Conservation (phyloP, 2,329 filamentous ascomycete genomes). For the Epichloe sp. region DNA sequence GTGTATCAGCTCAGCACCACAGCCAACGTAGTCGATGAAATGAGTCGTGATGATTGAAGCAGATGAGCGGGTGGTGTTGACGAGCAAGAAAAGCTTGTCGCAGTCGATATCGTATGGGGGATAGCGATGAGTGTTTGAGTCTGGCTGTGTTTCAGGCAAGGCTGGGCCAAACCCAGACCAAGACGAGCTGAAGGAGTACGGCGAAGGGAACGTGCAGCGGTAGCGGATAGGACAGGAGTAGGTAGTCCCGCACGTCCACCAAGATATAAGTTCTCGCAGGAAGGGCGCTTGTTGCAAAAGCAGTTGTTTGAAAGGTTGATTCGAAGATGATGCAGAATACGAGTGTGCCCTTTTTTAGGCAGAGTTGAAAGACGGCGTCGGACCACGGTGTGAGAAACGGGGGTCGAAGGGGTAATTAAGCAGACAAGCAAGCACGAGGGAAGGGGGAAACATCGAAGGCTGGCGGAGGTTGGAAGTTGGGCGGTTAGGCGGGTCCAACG, state of each 20-base stretch:
- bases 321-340: constrained; percentile 1
- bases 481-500: neutral
- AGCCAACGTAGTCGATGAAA: neutral
- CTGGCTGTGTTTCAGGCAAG: constrained; percentile 14
- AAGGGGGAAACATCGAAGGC: neutral
- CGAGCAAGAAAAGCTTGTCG: constrained; percentile 5
- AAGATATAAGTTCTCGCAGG: neutral
- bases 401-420: neutral
- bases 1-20: neutral
- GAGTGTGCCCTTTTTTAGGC: neutral
- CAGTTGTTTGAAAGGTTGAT: neutral
- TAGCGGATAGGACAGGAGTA: neutral
- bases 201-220: constrained; percentile 3
- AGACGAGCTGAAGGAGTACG: constrained; percentile 2
- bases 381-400: neutral
- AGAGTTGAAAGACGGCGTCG: constrained; percentile 1
- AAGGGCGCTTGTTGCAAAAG: neutral
- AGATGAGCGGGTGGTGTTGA: constrained; percentile 2
- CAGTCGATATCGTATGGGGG: constrained; percentile 4
- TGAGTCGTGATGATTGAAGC: constrained; percentile 4
- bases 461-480: constrained; percentile 2
- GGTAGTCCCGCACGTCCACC: neutral
- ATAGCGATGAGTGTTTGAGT: constrained; percentile 6
- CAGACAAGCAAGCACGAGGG: neutral
- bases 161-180: constrained; percentile 6